These are phyloP conservation scores for Raffaelea arxii DNA, from an alignment of 2,329 filamentous ascomycete genomes.

Conservation along the genomic window DNA sequence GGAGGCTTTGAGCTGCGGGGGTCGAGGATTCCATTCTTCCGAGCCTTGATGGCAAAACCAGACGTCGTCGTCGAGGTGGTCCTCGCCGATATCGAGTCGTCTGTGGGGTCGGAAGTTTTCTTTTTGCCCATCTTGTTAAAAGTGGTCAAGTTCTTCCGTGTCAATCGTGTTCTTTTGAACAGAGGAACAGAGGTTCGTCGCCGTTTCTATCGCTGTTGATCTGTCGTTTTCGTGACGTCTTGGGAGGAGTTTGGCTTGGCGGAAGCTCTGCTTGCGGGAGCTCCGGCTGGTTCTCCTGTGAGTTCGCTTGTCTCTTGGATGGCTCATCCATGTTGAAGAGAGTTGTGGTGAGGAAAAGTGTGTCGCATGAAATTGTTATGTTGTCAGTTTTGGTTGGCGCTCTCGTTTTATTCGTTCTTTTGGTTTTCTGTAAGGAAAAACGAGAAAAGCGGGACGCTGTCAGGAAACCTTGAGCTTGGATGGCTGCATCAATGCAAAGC, in stretches of 20 bases:
- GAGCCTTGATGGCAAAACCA: constrained; percentile 8
- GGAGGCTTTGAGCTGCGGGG: constrained; percentile 12
- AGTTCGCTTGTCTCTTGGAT: no score
- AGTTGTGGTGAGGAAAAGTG: no score
- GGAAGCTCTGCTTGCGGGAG: constrained; percentile 3
- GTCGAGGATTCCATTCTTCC: constrained; percentile 13
- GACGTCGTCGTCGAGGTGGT: constrained; percentile 6
- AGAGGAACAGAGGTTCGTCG: background rate
- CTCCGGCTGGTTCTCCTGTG: constrained; percentile 1
- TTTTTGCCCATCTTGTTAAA: background rate
- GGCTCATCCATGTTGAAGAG: no score
- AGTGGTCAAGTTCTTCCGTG: constrained; percentile 1
- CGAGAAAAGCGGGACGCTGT: no score
- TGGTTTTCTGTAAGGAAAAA: no score
- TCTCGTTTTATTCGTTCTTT: no score
- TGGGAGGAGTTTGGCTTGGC: no score
- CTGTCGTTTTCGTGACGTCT: constrained; percentile 4
- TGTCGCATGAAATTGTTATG: no score
- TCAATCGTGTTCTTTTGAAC: constrained; percentile 1
- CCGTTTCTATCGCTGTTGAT: constrained; percentile 2
- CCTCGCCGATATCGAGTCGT: background rate
- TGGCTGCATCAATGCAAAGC: no score
- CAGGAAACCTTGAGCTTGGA: no score
- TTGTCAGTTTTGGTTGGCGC: no score
- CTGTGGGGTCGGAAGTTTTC: background rate